These are phyloP conservation scores for Tylopilus felleus DNA, from an alignment of 768 basidiomycete genomes.

Conservation along the genomic window DNA sequence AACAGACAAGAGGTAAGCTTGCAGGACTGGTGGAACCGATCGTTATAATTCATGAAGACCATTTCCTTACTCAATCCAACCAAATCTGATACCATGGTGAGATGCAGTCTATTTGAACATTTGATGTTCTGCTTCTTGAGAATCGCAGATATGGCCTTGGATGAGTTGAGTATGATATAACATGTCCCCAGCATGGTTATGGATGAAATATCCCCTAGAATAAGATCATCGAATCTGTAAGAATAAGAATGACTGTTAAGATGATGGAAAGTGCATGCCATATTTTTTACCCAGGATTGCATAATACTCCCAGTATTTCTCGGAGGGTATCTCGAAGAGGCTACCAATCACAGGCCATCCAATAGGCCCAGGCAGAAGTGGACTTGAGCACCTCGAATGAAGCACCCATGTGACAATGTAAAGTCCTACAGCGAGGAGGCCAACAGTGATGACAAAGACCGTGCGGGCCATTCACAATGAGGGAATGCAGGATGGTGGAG, in stretches of 20 bases:
- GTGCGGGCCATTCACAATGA: neutral
- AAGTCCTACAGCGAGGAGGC: slow-evolving; percentile 16
- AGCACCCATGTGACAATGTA: slow-evolving; percentile 5
- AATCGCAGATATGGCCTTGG: slow-evolving; percentile 43
- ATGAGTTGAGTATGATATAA: slow-evolving; percentile 49
- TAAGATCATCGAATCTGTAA: slow-evolving; percentile 16
- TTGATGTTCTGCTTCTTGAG: slow-evolving; percentile 53
- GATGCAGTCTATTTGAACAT: slow-evolving; percentile 37
- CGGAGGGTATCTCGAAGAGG: slow-evolving; percentile 48
- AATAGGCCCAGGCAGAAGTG: slow-evolving; percentile 21
- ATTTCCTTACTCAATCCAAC: slow-evolving; percentile 9
- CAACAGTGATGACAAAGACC: slow-evolving; percentile 6
- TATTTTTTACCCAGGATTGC: slow-evolving; percentile 51
- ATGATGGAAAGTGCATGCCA: slow-evolving; percentile 33
- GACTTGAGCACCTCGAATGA: neutral
- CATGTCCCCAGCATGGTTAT: slow-evolving; percentile 40
- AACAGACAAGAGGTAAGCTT: slow-evolving; percentile 8
- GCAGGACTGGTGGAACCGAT: slow-evolving; percentile 6
- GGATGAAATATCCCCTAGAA: slow-evolving; percentile 18
- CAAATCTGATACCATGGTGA: slow-evolving; percentile 19
- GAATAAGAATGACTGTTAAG: neutral
- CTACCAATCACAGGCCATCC: slow-evolving; percentile 49
- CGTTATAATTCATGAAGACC: neutral
- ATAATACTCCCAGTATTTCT: slow-evolving; percentile 50
- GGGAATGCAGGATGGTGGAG: neutral